Percentiles rank a stretch among this genome's conserved stretches.
Evolutionary conservation across 2,329 filamentous ascomycete species (phyloP).

Genomic region (Coniella lustricola): DNA sequence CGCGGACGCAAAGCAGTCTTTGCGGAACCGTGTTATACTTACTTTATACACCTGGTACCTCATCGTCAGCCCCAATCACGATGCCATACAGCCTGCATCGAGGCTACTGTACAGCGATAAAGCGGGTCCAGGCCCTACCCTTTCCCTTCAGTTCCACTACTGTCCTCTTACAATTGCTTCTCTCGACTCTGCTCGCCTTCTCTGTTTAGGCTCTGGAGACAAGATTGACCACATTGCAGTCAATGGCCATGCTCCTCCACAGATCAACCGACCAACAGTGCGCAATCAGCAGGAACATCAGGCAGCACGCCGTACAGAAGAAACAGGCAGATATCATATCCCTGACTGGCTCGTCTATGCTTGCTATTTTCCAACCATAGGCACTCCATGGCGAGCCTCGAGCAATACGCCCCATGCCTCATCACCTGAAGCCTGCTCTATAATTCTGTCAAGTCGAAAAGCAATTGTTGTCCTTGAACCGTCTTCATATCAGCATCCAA

Average conservation of each 20-base stretch:
- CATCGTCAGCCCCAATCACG: slow-evolving; percentile 1
- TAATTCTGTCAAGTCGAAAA: too few relatives aligned
- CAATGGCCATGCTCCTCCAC: not conserved
- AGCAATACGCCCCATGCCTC: too few relatives aligned
- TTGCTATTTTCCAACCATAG: slow-evolving; percentile 8
- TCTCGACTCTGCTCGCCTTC: slow-evolving; percentile 1
- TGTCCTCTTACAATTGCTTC: not conserved
- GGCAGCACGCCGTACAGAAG: not conserved
- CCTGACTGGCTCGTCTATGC: not conserved
- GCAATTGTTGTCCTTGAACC: too few relatives aligned
- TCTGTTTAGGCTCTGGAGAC: not conserved
- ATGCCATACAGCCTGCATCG: slow-evolving; percentile 2
- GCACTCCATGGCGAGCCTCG: too few relatives aligned
- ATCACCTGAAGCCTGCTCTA: too few relatives aligned
- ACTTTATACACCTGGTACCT: not conserved
- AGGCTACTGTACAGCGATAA: slow-evolving; percentile 4
- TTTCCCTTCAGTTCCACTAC: slow-evolving; percentile 3
- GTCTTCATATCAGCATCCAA: not conserved
- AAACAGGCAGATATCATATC: not conserved
- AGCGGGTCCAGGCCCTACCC: slow-evolving; percentile 7
- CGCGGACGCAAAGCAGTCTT: too few relatives aligned
- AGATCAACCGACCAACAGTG: too few relatives aligned
- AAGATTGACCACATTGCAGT: not conserved
- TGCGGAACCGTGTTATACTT: too few relatives aligned
- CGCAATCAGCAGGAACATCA: too few relatives aligned